A percentile compares a stretch with the other conserved stretches of the same genome.
Conservation (phyloP, 2,329 filamentous ascomycete species). For the Aspergillus jensenii region DNA sequence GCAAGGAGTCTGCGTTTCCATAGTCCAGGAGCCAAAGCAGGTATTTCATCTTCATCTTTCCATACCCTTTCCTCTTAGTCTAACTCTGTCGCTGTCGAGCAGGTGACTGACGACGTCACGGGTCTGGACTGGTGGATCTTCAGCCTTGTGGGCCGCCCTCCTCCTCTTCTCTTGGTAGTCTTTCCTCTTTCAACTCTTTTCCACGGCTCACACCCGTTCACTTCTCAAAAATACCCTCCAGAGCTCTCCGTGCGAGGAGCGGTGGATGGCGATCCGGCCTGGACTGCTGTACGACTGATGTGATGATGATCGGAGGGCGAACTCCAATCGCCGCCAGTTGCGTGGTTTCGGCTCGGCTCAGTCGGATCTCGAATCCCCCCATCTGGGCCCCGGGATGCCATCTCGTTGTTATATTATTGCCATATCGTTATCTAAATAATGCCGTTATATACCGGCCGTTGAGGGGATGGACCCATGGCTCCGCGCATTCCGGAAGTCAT, state of each 20-base stretch:
- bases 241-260: not conserved
- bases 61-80: not conserved
- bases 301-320: not conserved
- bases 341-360: not conserved
- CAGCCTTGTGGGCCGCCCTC: slow-evolving; percentile 1
- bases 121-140: not conserved
- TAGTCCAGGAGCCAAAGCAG: not conserved
- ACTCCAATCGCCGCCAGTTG: not conserved
- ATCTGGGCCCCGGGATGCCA: too few relatives aligned
- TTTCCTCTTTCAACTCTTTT: too few relatives aligned
- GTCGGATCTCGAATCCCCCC: not conserved
- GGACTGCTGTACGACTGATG: not conserved
- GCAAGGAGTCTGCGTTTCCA: not conserved
- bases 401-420: not conserved
- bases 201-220: not conserved
- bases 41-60: not conserved
- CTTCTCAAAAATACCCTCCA: not conserved
- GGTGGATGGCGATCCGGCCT: not conserved
- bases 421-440: not conserved
- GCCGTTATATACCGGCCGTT: not conserved
- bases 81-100: too few relatives aligned
- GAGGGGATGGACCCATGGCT: not conserved
- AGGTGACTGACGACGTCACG: not conserved
- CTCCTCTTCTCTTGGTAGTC: not conserved
- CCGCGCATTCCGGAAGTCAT: not conserved